A percentile compares a stretch with the other conserved stretches of the same genome.
Conservation (phyloP, 2,329 filamentous ascomycete genomes). For the Elsinoe fawcettii region DNA sequence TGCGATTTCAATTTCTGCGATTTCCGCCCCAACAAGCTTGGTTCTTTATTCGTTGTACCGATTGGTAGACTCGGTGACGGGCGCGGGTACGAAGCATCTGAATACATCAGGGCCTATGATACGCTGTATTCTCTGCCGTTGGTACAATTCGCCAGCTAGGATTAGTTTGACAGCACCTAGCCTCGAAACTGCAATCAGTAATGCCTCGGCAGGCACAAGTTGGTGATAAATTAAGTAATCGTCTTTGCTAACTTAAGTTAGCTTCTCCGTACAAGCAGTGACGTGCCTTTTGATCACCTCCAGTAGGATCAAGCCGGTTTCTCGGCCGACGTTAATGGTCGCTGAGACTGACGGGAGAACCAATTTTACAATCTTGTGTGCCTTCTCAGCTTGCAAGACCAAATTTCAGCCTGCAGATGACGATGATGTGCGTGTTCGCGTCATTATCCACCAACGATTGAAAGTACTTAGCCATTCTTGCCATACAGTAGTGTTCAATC, state of each 20-base stretch:
- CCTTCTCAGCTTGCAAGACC: constrained; percentile 76
- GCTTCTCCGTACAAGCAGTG: constrained; percentile 70
- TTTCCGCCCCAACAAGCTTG: constrained; percentile 86
- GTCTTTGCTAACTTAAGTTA: constrained; percentile 72
- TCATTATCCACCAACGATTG: constrained; percentile 89
- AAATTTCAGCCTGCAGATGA: constrained; percentile 72
- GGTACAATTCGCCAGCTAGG: constrained; percentile 90
- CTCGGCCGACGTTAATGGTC: constrained; percentile 73
- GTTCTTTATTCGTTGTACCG: constrained; percentile 98
- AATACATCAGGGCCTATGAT: constrained; percentile 98
- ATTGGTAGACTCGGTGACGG: constrained; percentile 92
- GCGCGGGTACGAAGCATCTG: constrained; percentile 89
- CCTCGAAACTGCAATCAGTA: constrained; percentile 74
- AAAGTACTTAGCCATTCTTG: constrained; percentile 83
- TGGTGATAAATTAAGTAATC: constrained; percentile 99
- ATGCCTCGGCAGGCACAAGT: constrained; percentile 76
- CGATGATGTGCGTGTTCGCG: constrained; percentile 75
- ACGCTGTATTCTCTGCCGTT: constrained; percentile 91
- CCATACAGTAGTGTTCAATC: constrained; percentile 73
- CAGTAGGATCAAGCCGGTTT: constrained; percentile 65
- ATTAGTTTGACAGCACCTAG: constrained; percentile 94
- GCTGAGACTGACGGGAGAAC: constrained; percentile 75
- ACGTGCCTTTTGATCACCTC: constrained; percentile 79
- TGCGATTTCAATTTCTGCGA: constrained; percentile 83
- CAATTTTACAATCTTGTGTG: constrained; percentile 63